Base-by-base conservation (phyloP, 176 grass and related monocot genomes). In the Aegilops speltoides region DNA sequence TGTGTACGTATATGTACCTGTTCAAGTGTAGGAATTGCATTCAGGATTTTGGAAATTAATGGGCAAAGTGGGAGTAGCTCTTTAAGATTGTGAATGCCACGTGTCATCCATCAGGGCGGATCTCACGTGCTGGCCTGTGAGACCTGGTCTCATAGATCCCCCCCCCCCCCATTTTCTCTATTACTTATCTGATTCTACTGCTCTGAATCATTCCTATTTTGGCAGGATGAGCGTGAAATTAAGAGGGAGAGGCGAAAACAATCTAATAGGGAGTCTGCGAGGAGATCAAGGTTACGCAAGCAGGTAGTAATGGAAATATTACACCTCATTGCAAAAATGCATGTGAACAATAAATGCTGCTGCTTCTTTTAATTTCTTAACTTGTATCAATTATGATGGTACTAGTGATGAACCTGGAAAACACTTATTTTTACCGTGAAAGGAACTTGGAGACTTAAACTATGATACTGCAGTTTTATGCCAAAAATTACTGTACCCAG, bases 231-330 rank as follows among this genome's bases (percentile, higher is more conserved):
- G 29, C 89, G 92, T 52, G 90, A 94, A 78, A 86, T 97, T 70
- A 97, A 97, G 88, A 89, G 84, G 92, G 95, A 97, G 78, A 97
- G 92, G 80, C 87, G 95, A 83, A 97, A 97, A 48, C 95, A 97
- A 89, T 97, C 95, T 78, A 97, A 97, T 52, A 94, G 95, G 79
- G 95, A 97, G 72, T 97, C 95, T 79, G 95, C 95, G 48, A 91
- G 95, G 78, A 94, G 95, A 86, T 97, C 95, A 87, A 97, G 95
- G 81, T 88, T 97, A 80, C 88, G 95, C 52, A 97, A 97, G 82
- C 95, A 97, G 95, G 95, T 97, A 89, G 54, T 43, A 34, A 65
- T 68, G 52, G 38, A 73, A 83, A 71, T 41, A 50, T 46, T 86
- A 43, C 29, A 76, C 83, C 16, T 79, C n/a, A 87, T 73, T 81